Conservation (phyloP, 140 eudicot species). For the Stevia rebaudiana region DNA sequence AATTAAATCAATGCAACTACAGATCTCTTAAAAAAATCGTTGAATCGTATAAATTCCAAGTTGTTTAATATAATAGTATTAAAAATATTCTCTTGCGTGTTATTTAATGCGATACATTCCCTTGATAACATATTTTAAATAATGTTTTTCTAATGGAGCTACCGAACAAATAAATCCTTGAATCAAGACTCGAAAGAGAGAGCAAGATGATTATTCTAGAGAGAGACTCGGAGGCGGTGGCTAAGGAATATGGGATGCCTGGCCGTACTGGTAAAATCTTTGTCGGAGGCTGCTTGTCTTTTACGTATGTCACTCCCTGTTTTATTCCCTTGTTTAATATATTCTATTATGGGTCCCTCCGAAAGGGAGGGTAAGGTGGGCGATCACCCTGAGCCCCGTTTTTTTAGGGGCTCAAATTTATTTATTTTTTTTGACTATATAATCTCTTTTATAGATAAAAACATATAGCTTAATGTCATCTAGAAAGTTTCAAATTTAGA, state of each 20-base stretch:
- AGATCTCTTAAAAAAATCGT: neutral
- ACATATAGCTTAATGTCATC: no score
- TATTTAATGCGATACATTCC: constrained; percentile 24
- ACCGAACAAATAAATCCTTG: constrained; percentile 45
- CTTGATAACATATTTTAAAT: constrained; percentile 16
- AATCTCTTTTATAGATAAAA: no score
- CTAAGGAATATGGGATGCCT: constrained; percentile 31
- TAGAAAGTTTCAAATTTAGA: no score
- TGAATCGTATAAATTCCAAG: constrained; percentile 2
- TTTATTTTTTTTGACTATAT: no score
- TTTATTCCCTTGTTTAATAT: constrained; percentile 29
- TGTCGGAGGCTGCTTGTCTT: constrained; percentile 60
- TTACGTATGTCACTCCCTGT: constrained; percentile 37
- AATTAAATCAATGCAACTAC: neutral
- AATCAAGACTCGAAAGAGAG: constrained; percentile 28
- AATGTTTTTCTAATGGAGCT: constrained; percentile 19
- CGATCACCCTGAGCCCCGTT: no score
- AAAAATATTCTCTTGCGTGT: constrained; percentile 19
- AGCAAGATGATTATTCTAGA: constrained; percentile 21
- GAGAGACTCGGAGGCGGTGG: constrained; percentile 20
- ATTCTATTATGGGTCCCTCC: neutral
- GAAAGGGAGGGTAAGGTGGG: no score
- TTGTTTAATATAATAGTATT: constrained; percentile 10
- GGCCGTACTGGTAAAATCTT: constrained; percentile 60
- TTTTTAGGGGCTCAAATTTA: no score